phyloP scores from a whole-genome alignment of 2,329 filamentous ascomycete genomes.

The Plenodomus tracheiphilus region DNA sequence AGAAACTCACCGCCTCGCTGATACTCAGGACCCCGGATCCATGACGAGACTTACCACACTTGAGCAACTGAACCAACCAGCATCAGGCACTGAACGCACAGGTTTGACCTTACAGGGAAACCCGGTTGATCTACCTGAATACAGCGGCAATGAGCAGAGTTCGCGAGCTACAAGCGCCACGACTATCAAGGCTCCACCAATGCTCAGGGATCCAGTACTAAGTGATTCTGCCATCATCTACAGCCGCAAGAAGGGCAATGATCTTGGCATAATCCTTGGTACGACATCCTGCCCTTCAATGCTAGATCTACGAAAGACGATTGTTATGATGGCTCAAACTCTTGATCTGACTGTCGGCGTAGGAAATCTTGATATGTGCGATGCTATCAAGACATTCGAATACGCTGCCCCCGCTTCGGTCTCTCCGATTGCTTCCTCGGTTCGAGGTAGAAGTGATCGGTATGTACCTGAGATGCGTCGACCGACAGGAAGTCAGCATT shows the following conservation, averaged over 20 bases:
- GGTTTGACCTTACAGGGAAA: background rate
- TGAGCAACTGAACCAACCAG: background rate
- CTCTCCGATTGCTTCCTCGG: background rate
- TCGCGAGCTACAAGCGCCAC: slow-evolving; percentile 19
- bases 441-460: slow-evolving; percentile 13
- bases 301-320: background rate
- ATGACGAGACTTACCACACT: no score
- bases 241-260: slow-evolving; percentile 14
- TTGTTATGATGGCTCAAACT: slow-evolving; percentile 16
- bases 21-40: no score
- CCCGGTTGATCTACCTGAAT: background rate
- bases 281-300: slow-evolving; percentile 6
- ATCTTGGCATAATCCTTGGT: slow-evolving; percentile 10
- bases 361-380: slow-evolving; percentile 4
- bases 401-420: no score
- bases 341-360: background rate
- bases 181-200: slow-evolving; percentile 17
- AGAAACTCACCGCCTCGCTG: no score
- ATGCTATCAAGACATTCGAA: background rate
- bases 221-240: slow-evolving; percentile 20
- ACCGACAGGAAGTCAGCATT: background rate
- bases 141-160: background rate
- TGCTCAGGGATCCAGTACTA: slow-evolving; percentile 4
- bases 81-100: background rate
- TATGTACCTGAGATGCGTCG: slow-evolving; percentile 3